phyloP scores from a whole-genome alignment of 371 early-diverging fungal species.

The Apophysomyces variabilis region DNA sequence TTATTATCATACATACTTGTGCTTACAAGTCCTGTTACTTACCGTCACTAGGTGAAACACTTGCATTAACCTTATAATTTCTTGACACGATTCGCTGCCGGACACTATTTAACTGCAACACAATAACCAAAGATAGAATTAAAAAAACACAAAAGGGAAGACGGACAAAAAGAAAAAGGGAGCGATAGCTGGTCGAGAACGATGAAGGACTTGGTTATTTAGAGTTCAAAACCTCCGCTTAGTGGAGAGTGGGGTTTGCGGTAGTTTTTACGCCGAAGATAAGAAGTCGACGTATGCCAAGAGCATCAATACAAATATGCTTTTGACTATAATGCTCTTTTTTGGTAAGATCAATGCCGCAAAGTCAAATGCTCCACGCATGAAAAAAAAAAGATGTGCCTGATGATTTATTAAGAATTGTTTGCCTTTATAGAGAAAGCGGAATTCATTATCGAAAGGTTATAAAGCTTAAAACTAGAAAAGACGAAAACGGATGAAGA shows the following conservation, averaged over 20 bases:
- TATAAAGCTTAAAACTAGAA: neutral
- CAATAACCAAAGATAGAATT: too few relatives aligned
- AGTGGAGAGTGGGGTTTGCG: neutral
- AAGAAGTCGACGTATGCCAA: slow-evolving; percentile 2
- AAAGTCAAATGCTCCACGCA: slow-evolving; percentile 2
- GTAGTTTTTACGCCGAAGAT: neutral
- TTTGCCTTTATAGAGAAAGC: neutral
- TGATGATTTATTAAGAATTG: neutral
- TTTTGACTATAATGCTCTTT: neutral
- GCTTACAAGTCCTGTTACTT: neutral
- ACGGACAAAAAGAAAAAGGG: too few relatives aligned
- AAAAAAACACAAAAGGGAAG: too few relatives aligned
- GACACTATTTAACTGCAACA: neutral
- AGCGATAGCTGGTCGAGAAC: neutral
- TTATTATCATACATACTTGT: neutral
- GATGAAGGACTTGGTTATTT: neutral
- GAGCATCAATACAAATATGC: neutral
- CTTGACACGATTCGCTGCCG: neutral
- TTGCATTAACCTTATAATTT: neutral
- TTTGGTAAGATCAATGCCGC: slow-evolving; percentile 3
- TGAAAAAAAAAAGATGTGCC: neutral
- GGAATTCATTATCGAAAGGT: neutral
- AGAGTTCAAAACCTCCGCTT: slow-evolving; percentile 5
- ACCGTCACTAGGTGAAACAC: neutral
- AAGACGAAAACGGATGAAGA: too few relatives aligned